Percentiles rank a stretch among this genome's conserved stretches.
These are phyloP conservation scores for Verticillium isaacii DNA, from an alignment of 2,329 filamentous ascomycete species.

Conservation along the genomic window DNA sequence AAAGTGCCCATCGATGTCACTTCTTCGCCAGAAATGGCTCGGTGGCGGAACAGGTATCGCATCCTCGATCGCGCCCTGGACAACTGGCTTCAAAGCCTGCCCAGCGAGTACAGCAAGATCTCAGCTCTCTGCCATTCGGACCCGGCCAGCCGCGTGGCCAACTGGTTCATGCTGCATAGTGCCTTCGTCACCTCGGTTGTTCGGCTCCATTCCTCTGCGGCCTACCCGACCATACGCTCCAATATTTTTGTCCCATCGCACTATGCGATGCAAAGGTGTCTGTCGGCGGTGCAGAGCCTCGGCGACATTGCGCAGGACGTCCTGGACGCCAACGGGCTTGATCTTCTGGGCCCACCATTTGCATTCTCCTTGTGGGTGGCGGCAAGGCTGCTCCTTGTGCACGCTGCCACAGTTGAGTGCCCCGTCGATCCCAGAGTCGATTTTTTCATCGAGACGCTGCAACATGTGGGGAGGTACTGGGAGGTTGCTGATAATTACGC, in stretches of 20 bases:
- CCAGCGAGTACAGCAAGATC: slow-evolving; percentile 40
- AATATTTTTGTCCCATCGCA: slow-evolving; percentile 37
- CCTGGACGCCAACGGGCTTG: slow-evolving; percentile 35
- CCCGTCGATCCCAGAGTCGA: slow-evolving; percentile 32
- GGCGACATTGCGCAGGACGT: slow-evolving; percentile 38
- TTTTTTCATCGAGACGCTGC: slow-evolving; percentile 37
- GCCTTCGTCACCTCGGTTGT: slow-evolving; percentile 39
- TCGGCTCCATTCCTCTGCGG: slow-evolving; percentile 37
- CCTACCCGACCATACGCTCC: slow-evolving; percentile 34
- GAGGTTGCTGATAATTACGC: slow-evolving; percentile 38
- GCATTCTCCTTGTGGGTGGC: slow-evolving; percentile 40
- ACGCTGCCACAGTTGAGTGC: slow-evolving; percentile 32
- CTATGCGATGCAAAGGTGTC: slow-evolving; percentile 38
- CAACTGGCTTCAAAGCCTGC: slow-evolving; percentile 35
- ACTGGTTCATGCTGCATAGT: slow-evolving; percentile 41
- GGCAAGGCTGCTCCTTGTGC: slow-evolving; percentile 33
- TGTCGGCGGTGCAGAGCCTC: slow-evolving; percentile 38
- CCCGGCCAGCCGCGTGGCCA: slow-evolving; percentile 38
- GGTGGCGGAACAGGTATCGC: slow-evolving; percentile 35
- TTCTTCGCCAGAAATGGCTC: slow-evolving; percentile 29
- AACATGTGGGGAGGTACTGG: slow-evolving; percentile 37
- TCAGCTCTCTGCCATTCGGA: slow-evolving; percentile 39
- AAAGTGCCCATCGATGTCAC: slow-evolving; percentile 33
- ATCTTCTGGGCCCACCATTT: slow-evolving; percentile 37
- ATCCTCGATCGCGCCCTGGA: slow-evolving; percentile 33